Base-by-base conservation (phyloP, 2,329 filamentous ascomycete species). In the Arachnopeziza araneosa region DNA sequence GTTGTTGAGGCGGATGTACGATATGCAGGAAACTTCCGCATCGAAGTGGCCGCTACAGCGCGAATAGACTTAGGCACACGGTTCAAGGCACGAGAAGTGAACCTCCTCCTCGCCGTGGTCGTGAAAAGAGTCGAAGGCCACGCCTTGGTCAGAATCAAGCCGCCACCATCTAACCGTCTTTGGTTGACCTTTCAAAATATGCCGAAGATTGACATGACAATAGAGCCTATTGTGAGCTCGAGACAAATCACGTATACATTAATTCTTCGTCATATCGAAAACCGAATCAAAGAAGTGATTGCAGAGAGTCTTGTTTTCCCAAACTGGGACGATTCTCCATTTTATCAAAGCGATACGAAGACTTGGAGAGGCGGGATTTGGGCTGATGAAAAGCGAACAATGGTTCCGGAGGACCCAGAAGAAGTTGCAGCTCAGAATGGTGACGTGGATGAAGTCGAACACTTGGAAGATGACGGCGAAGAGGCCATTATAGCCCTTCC, bases 151-250 rank as follows among this genome's bases (percentile, higher is more conserved):
- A 89, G 91, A 69, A 87, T 98, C 74, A 99, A 99, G 74, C 91
- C 95, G 7, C 91, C 93, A 19, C 95, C 95, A 0, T 97, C 92
- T 74, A 99, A 99, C 73, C 85, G 95, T 50, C 74, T 96, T n/a
- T 99, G 95, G 95, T 85, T 98, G 66, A 88, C 92, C 0, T 99
- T 99, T 71, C 90, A 96, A 72, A 86, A 86, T n/a, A 90, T 92
- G 81, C 95, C 95, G 21, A 93, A 93, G 71, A 89, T 99, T 78
- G 92, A 96, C 63, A 87, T 97, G 80, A 85, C 85, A n/a, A 91
- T 98, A 51, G 92, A 98, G 72, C 95, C 95, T 2, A 93, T 99
- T 67, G 92, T 99, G 55, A 96, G 93, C 76, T 89, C 92, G 17
- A 86, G 93, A 60, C 93, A 98, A 72, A 96, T 99, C 65, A 98